phyloP scores from a whole-genome alignment of 352 stramenopile species.

The Globisporangium rhizosaccharum region DNA sequence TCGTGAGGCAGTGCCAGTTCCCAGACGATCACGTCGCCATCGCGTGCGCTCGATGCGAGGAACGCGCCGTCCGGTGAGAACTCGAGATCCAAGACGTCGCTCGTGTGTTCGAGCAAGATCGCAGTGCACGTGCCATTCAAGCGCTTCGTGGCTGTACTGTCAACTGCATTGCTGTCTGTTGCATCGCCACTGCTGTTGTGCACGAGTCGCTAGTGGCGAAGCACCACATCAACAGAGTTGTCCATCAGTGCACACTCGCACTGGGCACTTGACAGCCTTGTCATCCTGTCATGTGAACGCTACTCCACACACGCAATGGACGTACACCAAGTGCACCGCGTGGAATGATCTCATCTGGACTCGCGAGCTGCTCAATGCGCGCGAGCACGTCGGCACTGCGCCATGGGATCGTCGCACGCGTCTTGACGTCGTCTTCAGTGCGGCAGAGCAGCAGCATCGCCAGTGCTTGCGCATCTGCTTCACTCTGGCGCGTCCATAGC shows the following conservation, averaged over 20 bases:
- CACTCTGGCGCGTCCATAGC: slow-evolving; percentile 15
- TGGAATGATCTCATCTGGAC: slow-evolving; percentile 60
- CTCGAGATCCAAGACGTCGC: slow-evolving; percentile 59
- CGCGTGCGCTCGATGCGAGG: slow-evolving; percentile 73
- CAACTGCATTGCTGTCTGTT: slow-evolving; percentile 14
- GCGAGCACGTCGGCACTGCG: slow-evolving; percentile 37
- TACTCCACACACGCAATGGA: neutral
- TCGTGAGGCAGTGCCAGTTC: slow-evolving; percentile 22
- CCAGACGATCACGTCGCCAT: slow-evolving; percentile 78
- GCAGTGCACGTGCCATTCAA: slow-evolving; percentile 31
- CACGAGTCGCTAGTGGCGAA: slow-evolving; percentile 32
- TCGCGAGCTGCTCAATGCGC: slow-evolving; percentile 51
- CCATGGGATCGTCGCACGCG: slow-evolving; percentile 32
- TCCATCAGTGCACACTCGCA: too few relatives aligned
- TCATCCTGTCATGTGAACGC: neutral
- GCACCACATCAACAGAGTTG: neutral
- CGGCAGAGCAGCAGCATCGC: slow-evolving; percentile 54
- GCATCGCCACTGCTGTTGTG: slow-evolving; percentile 18
- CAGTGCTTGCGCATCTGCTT: slow-evolving; percentile 46
- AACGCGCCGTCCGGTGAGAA: slow-evolving; percentile 78
- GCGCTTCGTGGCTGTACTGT: slow-evolving; percentile 9
- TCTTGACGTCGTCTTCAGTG: slow-evolving; percentile 30
- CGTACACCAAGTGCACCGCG: slow-evolving; percentile 47
- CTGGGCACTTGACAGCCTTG: too few relatives aligned
- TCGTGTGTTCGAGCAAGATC: slow-evolving; percentile 40